Conservation (phyloP, 352 stramenopile genomes). For the Phytophthora megakarya region DNA sequence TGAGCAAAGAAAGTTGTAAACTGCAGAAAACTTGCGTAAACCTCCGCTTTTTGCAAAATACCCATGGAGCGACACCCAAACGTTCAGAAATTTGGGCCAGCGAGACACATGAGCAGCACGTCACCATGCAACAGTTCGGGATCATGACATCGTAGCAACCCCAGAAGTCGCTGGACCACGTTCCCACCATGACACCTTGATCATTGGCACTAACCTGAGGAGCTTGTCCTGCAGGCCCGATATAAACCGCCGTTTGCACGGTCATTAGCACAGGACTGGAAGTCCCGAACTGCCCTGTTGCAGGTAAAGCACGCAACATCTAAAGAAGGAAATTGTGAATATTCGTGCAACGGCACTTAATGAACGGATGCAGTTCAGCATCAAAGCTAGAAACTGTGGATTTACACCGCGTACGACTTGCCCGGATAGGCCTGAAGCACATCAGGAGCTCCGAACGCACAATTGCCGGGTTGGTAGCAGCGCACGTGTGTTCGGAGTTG, state of each 20-base stretch:
- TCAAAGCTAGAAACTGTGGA: not conserved
- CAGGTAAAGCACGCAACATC: not conserved
- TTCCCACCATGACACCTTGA: constrained; percentile 27
- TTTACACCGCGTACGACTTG: constrained; percentile 42
- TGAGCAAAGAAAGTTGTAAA: too few relatives aligned
- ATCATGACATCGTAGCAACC: constrained; percentile 46
- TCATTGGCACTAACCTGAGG: constrained; percentile 5
- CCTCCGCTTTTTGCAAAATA: too few relatives aligned
- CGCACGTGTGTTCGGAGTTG: constrained; percentile 48
- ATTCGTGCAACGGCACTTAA: constrained; percentile 26
- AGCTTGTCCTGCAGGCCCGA: constrained; percentile 7
- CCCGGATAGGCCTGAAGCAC: constrained; percentile 38
- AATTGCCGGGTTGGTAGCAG: constrained; percentile 52
- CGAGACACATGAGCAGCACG: constrained; percentile 56
- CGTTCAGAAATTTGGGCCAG: constrained; percentile 50
- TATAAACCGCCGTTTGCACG: constrained; percentile 25
- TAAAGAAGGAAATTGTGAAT: not conserved
- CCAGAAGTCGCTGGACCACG: constrained; percentile 44
- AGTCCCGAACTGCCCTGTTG: not conserved
- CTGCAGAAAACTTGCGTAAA: too few relatives aligned
- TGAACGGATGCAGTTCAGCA: constrained; percentile 4
- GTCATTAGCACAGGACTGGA: not conserved
- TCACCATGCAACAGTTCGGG: constrained; percentile 55
- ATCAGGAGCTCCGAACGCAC: constrained; percentile 46
- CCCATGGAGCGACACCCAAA: constrained; percentile 41